These are phyloP conservation scores for Mycena olivaceomarginata DNA, from an alignment of 768 basidiomycete species.

Conservation along the genomic window DNA sequence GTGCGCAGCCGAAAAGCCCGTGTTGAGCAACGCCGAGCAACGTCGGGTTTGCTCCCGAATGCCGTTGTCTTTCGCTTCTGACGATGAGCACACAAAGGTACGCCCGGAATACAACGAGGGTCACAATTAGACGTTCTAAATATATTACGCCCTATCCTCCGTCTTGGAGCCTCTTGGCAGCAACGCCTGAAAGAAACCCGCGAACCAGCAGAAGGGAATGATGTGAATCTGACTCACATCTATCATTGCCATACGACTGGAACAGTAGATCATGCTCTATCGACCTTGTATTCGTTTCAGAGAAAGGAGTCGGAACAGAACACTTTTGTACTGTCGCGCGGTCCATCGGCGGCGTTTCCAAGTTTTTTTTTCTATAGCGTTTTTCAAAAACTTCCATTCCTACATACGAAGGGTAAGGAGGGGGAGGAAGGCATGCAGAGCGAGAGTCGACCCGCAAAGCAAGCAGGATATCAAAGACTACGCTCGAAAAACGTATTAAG, in stretches of 20 bases:
- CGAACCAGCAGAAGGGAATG: slow-evolving; percentile 3
- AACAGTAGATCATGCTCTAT: too few species aligned
- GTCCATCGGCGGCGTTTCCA: neutral
- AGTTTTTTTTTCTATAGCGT: slow-evolving; percentile 31
- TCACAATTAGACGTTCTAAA: too few species aligned
- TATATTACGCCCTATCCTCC: too few species aligned
- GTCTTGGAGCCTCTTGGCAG: slow-evolving; percentile 18
- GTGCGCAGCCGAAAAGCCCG: too few species aligned
- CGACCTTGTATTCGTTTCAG: neutral
- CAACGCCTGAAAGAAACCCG: neutral
- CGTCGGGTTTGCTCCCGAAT: too few species aligned
- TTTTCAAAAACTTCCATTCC: slow-evolving; percentile 47
- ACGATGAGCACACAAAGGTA: too few species aligned
- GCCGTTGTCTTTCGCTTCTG: too few species aligned
- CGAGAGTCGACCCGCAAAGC: slow-evolving; percentile 56
- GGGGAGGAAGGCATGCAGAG: slow-evolving; percentile 26
- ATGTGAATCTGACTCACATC: slow-evolving; percentile 25
- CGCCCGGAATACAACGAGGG: too few species aligned
- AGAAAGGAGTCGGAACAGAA: too few species aligned
- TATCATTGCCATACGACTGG: slow-evolving; percentile 9
- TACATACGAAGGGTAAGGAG: slow-evolving; percentile 17
- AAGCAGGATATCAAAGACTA: slow-evolving; percentile 56
- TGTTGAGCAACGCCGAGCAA: too few species aligned
- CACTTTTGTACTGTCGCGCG: neutral
- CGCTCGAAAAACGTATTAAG: slow-evolving; percentile 63